Evolutionary conservation across 2,329 filamentous ascomycete species (phyloP).

Genomic region (Arthrobotrys conoides): DNA sequence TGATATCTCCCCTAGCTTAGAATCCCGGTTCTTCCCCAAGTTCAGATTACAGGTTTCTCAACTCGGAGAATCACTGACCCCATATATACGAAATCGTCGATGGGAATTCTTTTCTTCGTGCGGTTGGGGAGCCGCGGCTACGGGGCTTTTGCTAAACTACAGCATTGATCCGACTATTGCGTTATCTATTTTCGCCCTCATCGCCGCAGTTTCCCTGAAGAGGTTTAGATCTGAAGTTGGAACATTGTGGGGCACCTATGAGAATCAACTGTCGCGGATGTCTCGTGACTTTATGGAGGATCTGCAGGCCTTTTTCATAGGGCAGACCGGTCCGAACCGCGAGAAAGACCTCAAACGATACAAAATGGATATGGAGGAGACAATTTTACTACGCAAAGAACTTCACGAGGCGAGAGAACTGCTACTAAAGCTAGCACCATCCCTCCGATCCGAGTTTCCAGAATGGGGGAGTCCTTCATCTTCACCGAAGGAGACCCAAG

Average conservation of each 20-base stretch:
- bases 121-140: neutral
- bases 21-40: neutral
- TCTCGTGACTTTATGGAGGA: neutral
- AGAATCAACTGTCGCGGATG: neutral
- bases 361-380: conserved; percentile 20
- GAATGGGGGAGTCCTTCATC: neutral
- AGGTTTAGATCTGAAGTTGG: neutral
- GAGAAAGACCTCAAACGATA: conserved; percentile 5
- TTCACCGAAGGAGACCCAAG: neutral
- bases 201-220: neutral
- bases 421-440: conserved; percentile 35
- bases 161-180: conserved; percentile 14
- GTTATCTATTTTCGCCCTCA: neutral
- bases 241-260: neutral
- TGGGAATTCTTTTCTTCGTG: neutral
- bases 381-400: conserved; percentile 13
- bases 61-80: neutral
- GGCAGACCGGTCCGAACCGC: neutral
- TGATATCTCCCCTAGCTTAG: neutral
- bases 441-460: conserved; percentile 23
- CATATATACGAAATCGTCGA: neutral
- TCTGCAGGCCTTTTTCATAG: neutral
- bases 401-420: conserved; percentile 33
- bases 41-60: neutral
- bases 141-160: neutral